These are phyloP conservation scores for Eucalyptus pauciflora DNA, from an alignment of 345 rosid genomes.

Conservation along the genomic window DNA sequence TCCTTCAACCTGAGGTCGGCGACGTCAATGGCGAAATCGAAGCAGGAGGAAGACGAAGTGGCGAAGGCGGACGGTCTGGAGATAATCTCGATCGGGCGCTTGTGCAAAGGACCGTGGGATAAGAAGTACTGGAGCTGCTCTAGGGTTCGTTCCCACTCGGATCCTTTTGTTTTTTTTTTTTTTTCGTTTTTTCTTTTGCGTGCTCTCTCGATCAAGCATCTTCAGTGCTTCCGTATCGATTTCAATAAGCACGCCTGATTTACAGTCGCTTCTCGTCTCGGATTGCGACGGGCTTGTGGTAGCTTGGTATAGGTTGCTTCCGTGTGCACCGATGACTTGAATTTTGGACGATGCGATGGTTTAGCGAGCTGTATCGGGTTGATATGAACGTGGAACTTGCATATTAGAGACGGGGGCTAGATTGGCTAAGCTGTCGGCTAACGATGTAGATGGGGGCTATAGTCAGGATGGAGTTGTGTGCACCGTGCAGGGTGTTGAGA, in stretches of 20 bases:
- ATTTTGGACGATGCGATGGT: background rate
- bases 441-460: background rate
- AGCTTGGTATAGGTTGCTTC: background rate
- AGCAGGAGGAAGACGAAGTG: constrained; percentile 6
- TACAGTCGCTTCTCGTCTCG: background rate
- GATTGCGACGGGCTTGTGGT: background rate
- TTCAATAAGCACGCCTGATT: background rate
- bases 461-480: background rate
- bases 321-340: background rate
- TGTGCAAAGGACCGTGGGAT: constrained; percentile 65
- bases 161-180: background rate
- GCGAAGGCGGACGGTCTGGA: constrained; percentile 47
- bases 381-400: background rate
- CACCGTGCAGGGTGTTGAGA: background rate
- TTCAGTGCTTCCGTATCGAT: background rate
- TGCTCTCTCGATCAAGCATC: background rate
- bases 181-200: background rate
- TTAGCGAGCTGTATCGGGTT: background rate
- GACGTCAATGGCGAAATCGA: constrained; percentile 28
- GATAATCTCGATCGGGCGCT: constrained; percentile 65
- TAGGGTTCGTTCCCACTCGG: constrained; percentile 49
- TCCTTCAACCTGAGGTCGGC: background rate
- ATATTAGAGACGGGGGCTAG: background rate
- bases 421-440: background rate
- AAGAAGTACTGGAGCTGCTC: constrained; percentile 96